phyloP scores from a whole-genome alignment of 2,329 filamentous ascomycete species.

The Shiraia sp. region DNA sequence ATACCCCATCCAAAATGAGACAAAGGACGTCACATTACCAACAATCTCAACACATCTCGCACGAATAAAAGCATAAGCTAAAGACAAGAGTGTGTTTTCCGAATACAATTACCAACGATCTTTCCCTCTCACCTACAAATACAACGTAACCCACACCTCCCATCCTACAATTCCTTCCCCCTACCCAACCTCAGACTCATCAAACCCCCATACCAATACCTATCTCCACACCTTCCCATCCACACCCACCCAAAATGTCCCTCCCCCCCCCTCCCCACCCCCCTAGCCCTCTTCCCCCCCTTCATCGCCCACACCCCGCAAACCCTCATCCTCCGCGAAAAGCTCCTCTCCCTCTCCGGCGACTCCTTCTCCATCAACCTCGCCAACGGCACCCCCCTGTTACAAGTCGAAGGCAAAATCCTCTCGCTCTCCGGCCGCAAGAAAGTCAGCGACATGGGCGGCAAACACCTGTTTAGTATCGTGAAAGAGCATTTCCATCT shows the following conservation, averaged over 20 bases:
- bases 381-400: constrained; percentile 56
- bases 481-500: constrained; percentile 57
- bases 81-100: too few species aligned
- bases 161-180: too few species aligned
- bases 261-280: constrained; percentile 19
- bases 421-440: constrained; percentile 60
- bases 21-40: too few species aligned
- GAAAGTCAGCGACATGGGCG: constrained; percentile 57
- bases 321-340: constrained; percentile 64
- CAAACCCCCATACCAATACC: neutral
- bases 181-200: too few species aligned
- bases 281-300: constrained; percentile 33
- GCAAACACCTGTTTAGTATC: constrained; percentile 62
- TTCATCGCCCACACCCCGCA: constrained; percentile 34
- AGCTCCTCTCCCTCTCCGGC: constrained; percentile 63
- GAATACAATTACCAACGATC: too few species aligned
- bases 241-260: constrained; percentile 10
- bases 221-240: neutral
- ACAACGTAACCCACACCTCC: too few species aligned
- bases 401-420: constrained; percentile 61
- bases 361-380: constrained; percentile 68
- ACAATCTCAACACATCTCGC: too few species aligned
- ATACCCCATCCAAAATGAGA: too few species aligned
- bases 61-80: too few species aligned
- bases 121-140: too few species aligned